These are phyloP conservation scores for Tephrocybe sp. DNA, from an alignment of 768 basidiomycete species.

Conservation along the genomic window DNA sequence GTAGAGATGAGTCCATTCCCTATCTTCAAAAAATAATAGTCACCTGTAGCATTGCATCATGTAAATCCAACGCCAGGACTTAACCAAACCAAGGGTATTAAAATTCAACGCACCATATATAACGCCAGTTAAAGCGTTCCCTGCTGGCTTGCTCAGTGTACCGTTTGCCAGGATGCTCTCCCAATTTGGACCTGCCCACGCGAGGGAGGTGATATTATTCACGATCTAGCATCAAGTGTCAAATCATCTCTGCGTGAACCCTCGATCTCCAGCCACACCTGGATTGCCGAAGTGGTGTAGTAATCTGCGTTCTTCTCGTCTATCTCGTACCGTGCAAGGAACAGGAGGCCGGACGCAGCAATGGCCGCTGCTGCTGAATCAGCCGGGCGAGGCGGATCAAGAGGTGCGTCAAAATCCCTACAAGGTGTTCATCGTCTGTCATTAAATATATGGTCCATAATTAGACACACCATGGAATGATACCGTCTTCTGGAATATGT, in stretches of 20 bases:
- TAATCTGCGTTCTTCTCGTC: constrained; percentile 27
- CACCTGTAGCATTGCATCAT: too few relatives aligned
- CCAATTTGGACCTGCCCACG: constrained; percentile 18
- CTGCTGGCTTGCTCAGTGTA: constrained; percentile 18
- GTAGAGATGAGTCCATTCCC: constrained; percentile 50
- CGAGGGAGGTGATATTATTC: constrained; percentile 13
- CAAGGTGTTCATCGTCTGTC: neutral
- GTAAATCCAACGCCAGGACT: neutral
- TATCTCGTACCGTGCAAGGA: constrained; percentile 47
- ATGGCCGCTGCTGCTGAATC: constrained; percentile 72
- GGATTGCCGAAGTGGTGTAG: constrained; percentile 50
- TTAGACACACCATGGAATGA: constrained; percentile 77
- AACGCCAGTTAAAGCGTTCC: constrained; percentile 15
- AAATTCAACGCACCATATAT: constrained; percentile 38
- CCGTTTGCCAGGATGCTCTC: constrained; percentile 20
- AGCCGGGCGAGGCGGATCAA: constrained; percentile 53
- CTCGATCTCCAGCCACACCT: constrained; percentile 34
- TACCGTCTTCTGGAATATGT: constrained; percentile 56
- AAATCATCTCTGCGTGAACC: too few relatives aligned
- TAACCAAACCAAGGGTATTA: too few relatives aligned
- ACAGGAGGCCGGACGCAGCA: constrained; percentile 55
- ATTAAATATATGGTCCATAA: too few relatives aligned
- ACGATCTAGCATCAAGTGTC: constrained; percentile 10
- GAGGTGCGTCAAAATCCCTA: constrained; percentile 75
- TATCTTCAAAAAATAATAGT: constrained; percentile 60